phyloP scores from a whole-genome alignment of 139 green algal genomes.

The Dunaliella primolecta region DNA sequence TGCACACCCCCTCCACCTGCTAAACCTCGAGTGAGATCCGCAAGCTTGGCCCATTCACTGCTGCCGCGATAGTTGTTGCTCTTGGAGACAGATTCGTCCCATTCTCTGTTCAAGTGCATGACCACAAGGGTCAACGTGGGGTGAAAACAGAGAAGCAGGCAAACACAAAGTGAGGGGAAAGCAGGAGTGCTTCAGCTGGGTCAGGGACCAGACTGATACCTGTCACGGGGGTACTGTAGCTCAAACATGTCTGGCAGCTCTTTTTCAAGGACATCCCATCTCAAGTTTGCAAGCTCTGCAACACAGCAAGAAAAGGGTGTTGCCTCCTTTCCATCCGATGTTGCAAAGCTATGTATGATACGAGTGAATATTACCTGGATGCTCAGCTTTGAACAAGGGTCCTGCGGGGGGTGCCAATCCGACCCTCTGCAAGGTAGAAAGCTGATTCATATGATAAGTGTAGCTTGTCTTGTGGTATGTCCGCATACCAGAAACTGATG shows the following conservation, averaged over 20 bases:
- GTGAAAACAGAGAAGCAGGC: too few species aligned
- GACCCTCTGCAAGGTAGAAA: constrained; percentile 34
- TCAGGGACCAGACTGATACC: too few species aligned
- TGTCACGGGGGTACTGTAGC: not conserved
- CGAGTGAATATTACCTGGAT: constrained; percentile 2
- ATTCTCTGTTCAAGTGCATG: too few species aligned
- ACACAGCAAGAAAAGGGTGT: not conserved
- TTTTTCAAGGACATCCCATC: constrained; percentile 8
- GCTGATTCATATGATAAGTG: too few species aligned
- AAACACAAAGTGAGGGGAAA: too few species aligned
- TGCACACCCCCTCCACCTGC: constrained; percentile 45
- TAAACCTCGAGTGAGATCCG: constrained; percentile 54
- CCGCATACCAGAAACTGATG: too few species aligned
- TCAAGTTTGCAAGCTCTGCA: constrained; percentile 61
- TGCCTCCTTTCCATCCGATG: too few species aligned
- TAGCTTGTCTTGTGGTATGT: too few species aligned
- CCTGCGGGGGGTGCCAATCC: constrained; percentile 33
- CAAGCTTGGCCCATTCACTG: constrained; percentile 51
- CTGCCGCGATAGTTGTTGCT: not conserved
- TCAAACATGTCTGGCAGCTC: not conserved
- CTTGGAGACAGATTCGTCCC: too few species aligned
- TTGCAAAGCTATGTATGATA: too few species aligned
- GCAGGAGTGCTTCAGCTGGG: too few species aligned
- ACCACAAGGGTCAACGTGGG: too few species aligned
- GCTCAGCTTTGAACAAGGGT: constrained; percentile 61